Percentiles rank a stretch among this genome's conserved stretches.
phyloP scores from a whole-genome alignment of 2,329 filamentous ascomycete genomes.

The Ophiostoma montium region DNA sequence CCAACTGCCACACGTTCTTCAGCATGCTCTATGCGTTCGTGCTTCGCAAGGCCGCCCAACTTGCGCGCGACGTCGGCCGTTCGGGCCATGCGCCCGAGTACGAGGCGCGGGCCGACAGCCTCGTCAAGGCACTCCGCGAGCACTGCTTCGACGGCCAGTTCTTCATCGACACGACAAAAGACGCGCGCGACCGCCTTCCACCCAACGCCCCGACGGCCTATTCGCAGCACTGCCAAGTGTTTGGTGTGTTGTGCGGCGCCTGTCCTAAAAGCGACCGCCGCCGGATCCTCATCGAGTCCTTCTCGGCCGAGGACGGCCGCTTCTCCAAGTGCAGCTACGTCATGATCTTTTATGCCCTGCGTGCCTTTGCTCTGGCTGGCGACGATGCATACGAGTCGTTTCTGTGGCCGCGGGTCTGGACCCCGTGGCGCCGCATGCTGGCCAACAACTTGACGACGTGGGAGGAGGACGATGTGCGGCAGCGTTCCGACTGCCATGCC shows the following conservation, averaged over 20 bases:
- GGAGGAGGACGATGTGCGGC: constrained; percentile 27
- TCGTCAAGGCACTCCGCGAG: constrained; percentile 17
- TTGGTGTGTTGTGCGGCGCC: constrained; percentile 21
- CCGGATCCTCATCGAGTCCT: constrained; percentile 18
- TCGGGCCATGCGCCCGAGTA: constrained; percentile 20
- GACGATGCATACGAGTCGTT: constrained; percentile 20
- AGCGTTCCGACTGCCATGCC: constrained; percentile 29
- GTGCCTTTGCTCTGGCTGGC: constrained; percentile 22
- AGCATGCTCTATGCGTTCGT: constrained; percentile 26
- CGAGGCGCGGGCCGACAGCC: constrained; percentile 14
- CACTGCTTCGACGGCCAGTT: constrained; percentile 22
- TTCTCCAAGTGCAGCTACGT: constrained; percentile 24
- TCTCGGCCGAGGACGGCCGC: constrained; percentile 11
- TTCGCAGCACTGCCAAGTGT: constrained; percentile 25
- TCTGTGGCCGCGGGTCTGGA: constrained; percentile 19
- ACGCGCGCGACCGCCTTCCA: constrained; percentile 12
- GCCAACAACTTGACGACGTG: constrained; percentile 25
- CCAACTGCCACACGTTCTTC: constrained; percentile 26
- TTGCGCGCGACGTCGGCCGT: constrained; percentile 21
- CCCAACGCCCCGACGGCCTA: constrained; percentile 11
- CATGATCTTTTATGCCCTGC: constrained; percentile 27
- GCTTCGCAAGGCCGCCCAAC: constrained; percentile 20
- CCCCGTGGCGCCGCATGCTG: constrained; percentile 25
- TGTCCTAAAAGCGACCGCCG: constrained; percentile 12
- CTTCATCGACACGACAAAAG: constrained; percentile 18